These are phyloP conservation scores for Durio zibethinus DNA, from an alignment of 345 rosid species.

Conservation along the genomic window DNA sequence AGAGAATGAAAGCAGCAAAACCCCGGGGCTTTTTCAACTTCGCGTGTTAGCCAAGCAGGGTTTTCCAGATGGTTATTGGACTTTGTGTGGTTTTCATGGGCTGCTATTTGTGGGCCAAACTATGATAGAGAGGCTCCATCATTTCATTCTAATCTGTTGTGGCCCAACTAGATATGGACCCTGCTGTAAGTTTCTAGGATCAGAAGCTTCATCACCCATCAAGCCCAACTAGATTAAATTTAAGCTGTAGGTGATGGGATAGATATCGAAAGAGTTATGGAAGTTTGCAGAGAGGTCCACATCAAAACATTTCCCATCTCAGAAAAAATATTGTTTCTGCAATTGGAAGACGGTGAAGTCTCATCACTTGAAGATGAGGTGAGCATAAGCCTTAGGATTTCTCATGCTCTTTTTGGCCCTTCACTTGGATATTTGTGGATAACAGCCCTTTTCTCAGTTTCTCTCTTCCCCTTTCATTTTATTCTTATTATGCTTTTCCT, in stretches of 20 bases:
- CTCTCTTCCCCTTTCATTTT: not conserved
- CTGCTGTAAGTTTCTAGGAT: too few species aligned
- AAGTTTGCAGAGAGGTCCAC: constrained; percentile 5
- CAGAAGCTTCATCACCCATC: too few species aligned
- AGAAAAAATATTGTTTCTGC: not conserved
- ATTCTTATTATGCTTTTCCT: not conserved
- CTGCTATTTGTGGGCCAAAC: too few species aligned
- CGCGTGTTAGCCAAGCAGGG: too few species aligned
- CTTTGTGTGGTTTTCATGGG: too few species aligned
- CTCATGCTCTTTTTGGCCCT: constrained; percentile 46
- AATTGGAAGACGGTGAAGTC: not conserved
- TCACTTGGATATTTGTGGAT: constrained; percentile 48
- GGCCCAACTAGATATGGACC: too few species aligned
- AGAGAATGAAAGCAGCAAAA: not conserved
- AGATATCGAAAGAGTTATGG: not conserved
- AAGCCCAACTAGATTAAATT: too few species aligned
- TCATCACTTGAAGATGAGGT: constrained; percentile 29
- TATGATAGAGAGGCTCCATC: too few species aligned
- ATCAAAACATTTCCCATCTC: not conserved
- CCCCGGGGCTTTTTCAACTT: too few species aligned
- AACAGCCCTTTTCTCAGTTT: not conserved
- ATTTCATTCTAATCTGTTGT: too few species aligned
- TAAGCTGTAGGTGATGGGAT: not conserved
- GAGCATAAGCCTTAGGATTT: constrained; percentile 24
- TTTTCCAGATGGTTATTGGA: too few species aligned